Evolutionary conservation across 345 rosid genomes (phyloP).

Genomic region (Gynandropsis gynandra): DNA sequence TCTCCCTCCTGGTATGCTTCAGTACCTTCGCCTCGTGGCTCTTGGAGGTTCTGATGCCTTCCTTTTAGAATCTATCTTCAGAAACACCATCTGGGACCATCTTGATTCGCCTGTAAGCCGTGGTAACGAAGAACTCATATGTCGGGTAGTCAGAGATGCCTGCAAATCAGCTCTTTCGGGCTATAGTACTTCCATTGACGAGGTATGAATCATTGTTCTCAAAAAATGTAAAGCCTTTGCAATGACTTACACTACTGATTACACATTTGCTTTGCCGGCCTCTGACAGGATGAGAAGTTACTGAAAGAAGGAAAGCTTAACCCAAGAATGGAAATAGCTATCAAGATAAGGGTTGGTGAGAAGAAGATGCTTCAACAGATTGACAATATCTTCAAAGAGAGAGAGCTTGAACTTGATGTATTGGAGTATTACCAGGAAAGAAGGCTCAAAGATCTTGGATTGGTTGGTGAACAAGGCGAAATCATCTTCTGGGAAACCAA

Average conservation of each 20-base stretch:
- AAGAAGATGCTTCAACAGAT: slow-evolving; percentile 80
- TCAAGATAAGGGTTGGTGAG: slow-evolving; percentile 68
- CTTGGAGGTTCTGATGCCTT: slow-evolving; percentile 79
- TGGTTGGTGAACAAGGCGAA: slow-evolving; percentile 95
- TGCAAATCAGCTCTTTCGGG: slow-evolving; percentile 84
- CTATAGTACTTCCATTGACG: slow-evolving; percentile 61
- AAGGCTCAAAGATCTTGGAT: slow-evolving; percentile 80
- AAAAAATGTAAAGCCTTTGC: slow-evolving; percentile 11
- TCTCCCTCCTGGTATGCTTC: slow-evolving; percentile 77
- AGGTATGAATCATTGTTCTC: slow-evolving; percentile 30
- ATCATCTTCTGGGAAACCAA: slow-evolving; percentile 87
- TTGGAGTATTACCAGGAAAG: slow-evolving; percentile 90
- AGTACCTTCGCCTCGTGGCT: slow-evolving; percentile 68
- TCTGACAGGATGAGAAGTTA: slow-evolving; percentile 63
- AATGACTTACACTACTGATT: slow-evolving; percentile 1
- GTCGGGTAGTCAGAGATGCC: slow-evolving; percentile 19
- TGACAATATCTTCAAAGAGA: slow-evolving; percentile 49
- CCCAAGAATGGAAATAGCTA: slow-evolving; percentile 48
- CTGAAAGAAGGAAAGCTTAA: slow-evolving; percentile 39
- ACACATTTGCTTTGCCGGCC: neutral
- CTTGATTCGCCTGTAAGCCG: slow-evolving; percentile 76
- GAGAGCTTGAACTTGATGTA: slow-evolving; percentile 58
- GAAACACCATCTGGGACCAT: slow-evolving; percentile 80
- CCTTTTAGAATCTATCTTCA: slow-evolving; percentile 77
- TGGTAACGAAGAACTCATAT: slow-evolving; percentile 63